A percentile compares a stretch with the other conserved stretches of the same genome.
These are phyloP conservation scores for Stramenopiles sp. DNA, from an alignment of 352 stramenopile species.

Conservation along the genomic window DNA sequence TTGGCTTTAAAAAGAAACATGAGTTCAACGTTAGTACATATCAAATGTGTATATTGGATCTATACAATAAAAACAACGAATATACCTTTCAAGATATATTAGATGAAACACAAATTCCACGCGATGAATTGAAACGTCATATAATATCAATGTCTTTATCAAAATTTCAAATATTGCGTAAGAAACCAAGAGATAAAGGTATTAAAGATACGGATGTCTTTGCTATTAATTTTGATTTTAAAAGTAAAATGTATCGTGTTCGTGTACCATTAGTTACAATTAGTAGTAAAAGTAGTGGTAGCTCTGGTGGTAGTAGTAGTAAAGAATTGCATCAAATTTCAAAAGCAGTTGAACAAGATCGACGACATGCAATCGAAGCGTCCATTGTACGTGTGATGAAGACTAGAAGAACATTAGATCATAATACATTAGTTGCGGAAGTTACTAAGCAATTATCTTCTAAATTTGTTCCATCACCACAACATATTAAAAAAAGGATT, in stretches of 20 bases:
- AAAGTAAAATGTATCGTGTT: conserved; percentile 65
- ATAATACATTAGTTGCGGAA: conserved; percentile 70
- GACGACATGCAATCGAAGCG: conserved; percentile 70
- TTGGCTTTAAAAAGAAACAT: conserved; percentile 42
- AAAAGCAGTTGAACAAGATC: conserved; percentile 75
- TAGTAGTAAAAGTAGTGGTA: conserved; percentile 26
- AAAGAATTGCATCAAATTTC: conserved; percentile 54
- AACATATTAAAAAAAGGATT: conserved; percentile 94
- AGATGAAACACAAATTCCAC: conserved; percentile 60
- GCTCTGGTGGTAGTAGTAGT: not conserved
- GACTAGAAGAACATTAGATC: conserved; percentile 60
- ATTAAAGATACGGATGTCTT: conserved; percentile 85
- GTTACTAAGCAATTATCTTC: conserved; percentile 55
- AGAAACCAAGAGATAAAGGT: conserved; percentile 86
- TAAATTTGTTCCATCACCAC: conserved; percentile 72
- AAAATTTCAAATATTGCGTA: conserved; percentile 88
- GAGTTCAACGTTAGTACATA: conserved; percentile 92
- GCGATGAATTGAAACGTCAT: conserved; percentile 65
- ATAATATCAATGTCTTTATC: conserved; percentile 90
- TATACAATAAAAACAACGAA: conserved; percentile 73
- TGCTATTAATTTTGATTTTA: conserved; percentile 78
- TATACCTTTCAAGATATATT: conserved; percentile 64
- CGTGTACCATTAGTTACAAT: conserved; percentile 48
- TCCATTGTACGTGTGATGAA: conserved; percentile 89
- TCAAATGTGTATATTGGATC: conserved; percentile 89